Percentiles rank a stretch among this genome's conserved stretches.
Evolutionary conservation across 257 asterid species (phyloP).

Genomic region (Przewalskia tangutica): DNA sequence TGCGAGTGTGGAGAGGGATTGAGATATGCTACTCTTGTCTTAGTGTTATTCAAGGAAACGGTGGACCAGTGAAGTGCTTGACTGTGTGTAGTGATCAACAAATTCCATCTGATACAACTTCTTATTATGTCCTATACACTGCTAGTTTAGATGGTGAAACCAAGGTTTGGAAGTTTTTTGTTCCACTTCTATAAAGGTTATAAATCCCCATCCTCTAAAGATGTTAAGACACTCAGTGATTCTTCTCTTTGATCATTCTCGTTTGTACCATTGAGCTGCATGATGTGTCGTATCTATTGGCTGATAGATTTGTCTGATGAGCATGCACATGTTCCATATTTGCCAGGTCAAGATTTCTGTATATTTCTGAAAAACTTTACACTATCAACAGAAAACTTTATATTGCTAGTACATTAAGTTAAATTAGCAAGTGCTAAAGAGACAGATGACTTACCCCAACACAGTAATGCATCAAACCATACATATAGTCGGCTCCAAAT

Average conservation of each 20-base stretch:
- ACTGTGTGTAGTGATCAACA: constrained; percentile 20
- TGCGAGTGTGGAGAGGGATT: constrained; percentile 52
- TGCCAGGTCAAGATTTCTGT: background rate
- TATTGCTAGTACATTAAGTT: too few species aligned
- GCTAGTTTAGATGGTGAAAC: constrained; percentile 60
- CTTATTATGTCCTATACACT: constrained; percentile 39
- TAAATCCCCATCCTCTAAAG: background rate
- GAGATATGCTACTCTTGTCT: constrained; percentile 43
- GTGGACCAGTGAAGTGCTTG: constrained; percentile 59
- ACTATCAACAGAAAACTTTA: too few species aligned
- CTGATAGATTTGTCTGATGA: background rate
- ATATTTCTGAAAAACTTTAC: too few species aligned
- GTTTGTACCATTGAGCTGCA: background rate
- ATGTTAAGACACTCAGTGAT: constrained; percentile 1
- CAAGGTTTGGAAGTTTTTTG: constrained; percentile 50
- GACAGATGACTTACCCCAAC: too few species aligned
- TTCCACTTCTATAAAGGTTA: background rate
- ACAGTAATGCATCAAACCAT: too few species aligned
- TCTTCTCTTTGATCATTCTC: background rate
- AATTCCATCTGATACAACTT: constrained; percentile 17
- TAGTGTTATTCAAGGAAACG: constrained; percentile 50
- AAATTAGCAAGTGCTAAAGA: too few species aligned
- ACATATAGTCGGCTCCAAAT: too few species aligned
- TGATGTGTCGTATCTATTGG: background rate
- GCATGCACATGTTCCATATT: background rate